phyloP scores from a whole-genome alignment of 192 early-diverging fungal genomes.

The Backusella westeae region DNA sequence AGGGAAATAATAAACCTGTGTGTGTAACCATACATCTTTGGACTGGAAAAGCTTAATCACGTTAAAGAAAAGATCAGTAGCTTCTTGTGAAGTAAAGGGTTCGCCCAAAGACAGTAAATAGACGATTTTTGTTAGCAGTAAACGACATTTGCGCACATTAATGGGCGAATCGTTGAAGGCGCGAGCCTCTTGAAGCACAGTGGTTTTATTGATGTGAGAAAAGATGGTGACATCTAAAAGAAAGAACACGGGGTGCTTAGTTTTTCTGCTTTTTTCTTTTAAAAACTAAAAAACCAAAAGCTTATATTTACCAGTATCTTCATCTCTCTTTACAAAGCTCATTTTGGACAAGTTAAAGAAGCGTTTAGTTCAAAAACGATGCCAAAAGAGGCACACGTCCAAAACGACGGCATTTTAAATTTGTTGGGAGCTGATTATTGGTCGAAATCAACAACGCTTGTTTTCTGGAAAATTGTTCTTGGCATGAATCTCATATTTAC shows the following conservation, averaged over 20 bases:
- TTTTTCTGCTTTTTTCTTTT: not conserved
- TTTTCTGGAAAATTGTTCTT: too few species aligned
- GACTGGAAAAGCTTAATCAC: slow-evolving; percentile 98
- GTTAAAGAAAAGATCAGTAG: slow-evolving; percentile 96
- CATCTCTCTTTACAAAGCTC: slow-evolving; percentile 44
- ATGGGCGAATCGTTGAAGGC: slow-evolving; percentile 97
- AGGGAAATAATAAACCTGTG: not conserved
- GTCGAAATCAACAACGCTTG: not conserved
- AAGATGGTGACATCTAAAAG: slow-evolving; percentile 68
- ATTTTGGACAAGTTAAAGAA: not conserved
- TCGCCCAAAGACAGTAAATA: slow-evolving; percentile 91
- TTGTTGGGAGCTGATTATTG: not conserved
- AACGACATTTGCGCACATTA: slow-evolving; percentile 89
- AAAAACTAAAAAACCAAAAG: not conserved
- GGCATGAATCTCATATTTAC: too few species aligned
- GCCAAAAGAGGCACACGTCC: not conserved
- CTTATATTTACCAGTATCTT: slow-evolving; percentile 55
- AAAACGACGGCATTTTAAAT: not conserved
- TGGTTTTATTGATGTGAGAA: slow-evolving; percentile 88
- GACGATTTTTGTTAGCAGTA: slow-evolving; percentile 90
- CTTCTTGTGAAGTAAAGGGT: slow-evolving; percentile 88
- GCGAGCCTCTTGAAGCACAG: slow-evolving; percentile 93
- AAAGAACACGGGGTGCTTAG: not conserved
- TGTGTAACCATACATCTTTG: slow-evolving; percentile 68
- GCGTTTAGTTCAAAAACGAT: not conserved